Conservation (phyloP, 495 filamentous ascomycete species). For the Talaromyces ruber region DNA sequence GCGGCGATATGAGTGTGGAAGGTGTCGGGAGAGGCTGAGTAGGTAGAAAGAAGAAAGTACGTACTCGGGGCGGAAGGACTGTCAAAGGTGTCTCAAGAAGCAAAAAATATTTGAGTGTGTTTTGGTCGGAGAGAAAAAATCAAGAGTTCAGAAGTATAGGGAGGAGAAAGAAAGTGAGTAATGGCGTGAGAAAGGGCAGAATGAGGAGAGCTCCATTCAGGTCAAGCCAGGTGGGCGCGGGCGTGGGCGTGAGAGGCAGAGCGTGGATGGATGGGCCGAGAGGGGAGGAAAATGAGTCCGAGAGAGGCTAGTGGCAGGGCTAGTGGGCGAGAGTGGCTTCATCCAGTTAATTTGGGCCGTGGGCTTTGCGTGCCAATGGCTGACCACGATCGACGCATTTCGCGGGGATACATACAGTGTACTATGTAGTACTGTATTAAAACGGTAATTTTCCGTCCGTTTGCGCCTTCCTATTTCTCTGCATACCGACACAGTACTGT, state of each 20-base stretch:
- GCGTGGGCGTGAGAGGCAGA: background rate
- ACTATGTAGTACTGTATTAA: background rate
- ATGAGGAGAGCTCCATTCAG: background rate
- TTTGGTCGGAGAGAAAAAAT: background rate
- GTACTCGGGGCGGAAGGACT: background rate
- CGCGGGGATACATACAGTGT: background rate
- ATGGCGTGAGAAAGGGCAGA: conserved; percentile 8
- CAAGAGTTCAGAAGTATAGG: conserved; percentile 6
- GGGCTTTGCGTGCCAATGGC: background rate
- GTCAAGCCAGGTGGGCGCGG: background rate
- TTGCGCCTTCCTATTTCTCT: background rate
- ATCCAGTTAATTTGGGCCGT: background rate
- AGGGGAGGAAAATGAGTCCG: background rate
- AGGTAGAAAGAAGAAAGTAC: background rate
- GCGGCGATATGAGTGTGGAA: conserved; percentile 4
- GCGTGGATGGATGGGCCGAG: background rate
- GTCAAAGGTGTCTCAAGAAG: background rate
- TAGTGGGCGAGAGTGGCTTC: background rate
- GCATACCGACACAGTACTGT: too few species aligned
- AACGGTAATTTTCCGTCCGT: too few species aligned
- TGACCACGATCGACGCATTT: background rate
- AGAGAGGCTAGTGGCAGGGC: conserved; percentile 2
- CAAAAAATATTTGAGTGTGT: background rate
- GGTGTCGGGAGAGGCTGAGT: conserved; percentile 1
- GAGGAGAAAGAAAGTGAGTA: conserved; percentile 1